Evolutionary conservation across 2,329 filamentous ascomycete genomes (phyloP), one percentile per base, ranked within the genome.

Genomic region (Monosporascus sp.): DNA sequence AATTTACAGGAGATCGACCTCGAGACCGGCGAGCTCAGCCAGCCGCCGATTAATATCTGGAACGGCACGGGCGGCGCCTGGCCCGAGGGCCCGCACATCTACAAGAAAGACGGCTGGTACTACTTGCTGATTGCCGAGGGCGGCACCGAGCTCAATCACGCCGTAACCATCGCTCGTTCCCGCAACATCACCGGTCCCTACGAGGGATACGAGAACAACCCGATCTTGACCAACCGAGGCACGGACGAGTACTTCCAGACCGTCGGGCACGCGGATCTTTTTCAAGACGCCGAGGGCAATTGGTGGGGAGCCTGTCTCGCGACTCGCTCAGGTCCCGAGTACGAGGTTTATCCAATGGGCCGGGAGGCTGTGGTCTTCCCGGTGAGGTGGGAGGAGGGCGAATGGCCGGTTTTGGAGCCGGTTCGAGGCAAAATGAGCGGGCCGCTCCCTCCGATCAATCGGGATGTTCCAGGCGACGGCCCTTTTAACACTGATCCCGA

Each of bases 281-380:
- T 77, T 60, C 74, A 75, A 47, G 73, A 77, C 47, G 44, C 57
- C 1, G 37, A 58, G 0, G 78, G 75, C 0, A 73, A 77, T 31
- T 84, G 80, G 80, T 82, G 78, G 79, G 75, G 71, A 0, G 68
- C 76, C 5, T 71, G 72, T 1, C 64, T 84, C 1, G 69, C 74
- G 0, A 77, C 74, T 0, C 69, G 79, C 2, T 71, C 69, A 4
- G 76, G 74, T 0, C 71, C 74, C 0, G 65, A 65, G 17, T 78
- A 66, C 57, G 57, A 62, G 27, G 66, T 68, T 20, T 80, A 76
- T 57, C 77, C 78, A 0, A 80, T 82, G 79, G 80, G 79, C 1
- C 69, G 80, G 9, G 80, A 84, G 61, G 74, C 76, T 0, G 73
- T 80, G 0, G 63, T 64, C 27, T 62, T 58, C 48, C 57, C 63